Evolutionary conservation across 1,284 basidiomycete genomes (phyloP).

Genomic region (Phellinidium pouzarii): DNA sequence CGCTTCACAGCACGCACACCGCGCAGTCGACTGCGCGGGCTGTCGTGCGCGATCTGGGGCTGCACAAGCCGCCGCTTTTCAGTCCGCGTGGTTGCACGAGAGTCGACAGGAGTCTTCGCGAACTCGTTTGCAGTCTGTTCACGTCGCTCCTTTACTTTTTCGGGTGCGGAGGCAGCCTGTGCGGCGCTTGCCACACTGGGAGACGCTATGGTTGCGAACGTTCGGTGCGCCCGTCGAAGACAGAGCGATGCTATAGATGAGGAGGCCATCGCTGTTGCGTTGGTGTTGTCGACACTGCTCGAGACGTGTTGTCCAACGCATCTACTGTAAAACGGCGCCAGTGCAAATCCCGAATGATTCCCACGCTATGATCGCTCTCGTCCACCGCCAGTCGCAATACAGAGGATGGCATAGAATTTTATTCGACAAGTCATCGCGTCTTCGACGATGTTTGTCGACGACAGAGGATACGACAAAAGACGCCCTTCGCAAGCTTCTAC

Average conservation of each 20-base stretch:
- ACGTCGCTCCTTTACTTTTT: constrained; percentile 15
- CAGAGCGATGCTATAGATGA: not conserved
- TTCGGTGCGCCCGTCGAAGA: constrained; percentile 7
- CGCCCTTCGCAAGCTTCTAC: constrained; percentile 37
- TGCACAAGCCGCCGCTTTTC: constrained; percentile 8
- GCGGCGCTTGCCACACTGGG: not conserved
- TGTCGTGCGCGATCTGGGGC: not conserved
- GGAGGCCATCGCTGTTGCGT: constrained; percentile 8
- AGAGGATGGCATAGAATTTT: not conserved
- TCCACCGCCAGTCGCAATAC: not conserved
- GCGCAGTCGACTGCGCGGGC: constrained; percentile 41
- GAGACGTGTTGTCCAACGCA: not conserved
- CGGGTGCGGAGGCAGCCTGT: constrained; percentile 14
- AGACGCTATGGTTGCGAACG: constrained; percentile 13
- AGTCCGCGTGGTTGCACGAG: not conserved
- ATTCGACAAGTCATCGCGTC: not conserved
- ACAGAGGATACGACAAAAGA: constrained; percentile 9
- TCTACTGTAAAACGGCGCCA: not conserved
- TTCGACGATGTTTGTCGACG: not conserved
- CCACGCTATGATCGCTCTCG: constrained; percentile 7
- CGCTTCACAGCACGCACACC: constrained; percentile 41
- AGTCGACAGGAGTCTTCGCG: not conserved
- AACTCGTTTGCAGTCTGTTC: not conserved
- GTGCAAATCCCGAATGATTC: not conserved
- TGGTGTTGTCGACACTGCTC: not conserved